phyloP scores from a whole-genome alignment of 495 filamentous ascomycete species.

The Talaromyces proteolyticus region DNA sequence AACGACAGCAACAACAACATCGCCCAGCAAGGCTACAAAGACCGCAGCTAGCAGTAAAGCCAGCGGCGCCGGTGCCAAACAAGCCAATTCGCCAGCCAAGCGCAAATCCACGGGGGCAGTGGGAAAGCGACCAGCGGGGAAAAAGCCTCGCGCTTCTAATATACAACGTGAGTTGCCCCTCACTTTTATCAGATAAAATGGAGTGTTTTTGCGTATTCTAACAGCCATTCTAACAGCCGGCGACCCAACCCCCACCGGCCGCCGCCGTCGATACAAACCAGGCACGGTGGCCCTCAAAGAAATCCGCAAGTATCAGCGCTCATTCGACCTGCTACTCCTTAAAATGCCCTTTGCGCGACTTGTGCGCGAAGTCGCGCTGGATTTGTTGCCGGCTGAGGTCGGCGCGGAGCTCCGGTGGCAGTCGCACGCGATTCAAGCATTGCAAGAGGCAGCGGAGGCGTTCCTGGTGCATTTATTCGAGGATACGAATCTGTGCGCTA shows the following conservation, averaged over 20 bases:
- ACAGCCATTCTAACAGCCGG: conserved; percentile 45
- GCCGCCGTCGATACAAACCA: conserved; percentile 69
- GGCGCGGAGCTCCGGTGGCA: conserved; percentile 77
- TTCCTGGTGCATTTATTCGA: conserved; percentile 94
- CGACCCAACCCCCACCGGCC: conserved; percentile 59
- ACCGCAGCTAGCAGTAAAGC: conserved; percentile 6
- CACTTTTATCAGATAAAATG: background rate
- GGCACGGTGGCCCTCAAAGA: conserved; percentile 82
- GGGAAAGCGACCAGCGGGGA: conserved; percentile 17
- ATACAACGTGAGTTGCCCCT: conserved; percentile 31
- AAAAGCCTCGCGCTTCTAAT: conserved; percentile 17
- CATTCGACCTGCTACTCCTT: conserved; percentile 70
- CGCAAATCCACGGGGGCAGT: conserved; percentile 4
- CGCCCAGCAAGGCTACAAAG: conserved; percentile 8
- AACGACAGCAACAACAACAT: conserved; percentile 4
- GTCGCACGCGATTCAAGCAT: conserved; percentile 79
- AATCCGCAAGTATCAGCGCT: conserved; percentile 78
- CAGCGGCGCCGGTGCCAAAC: no score
- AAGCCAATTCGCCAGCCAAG: conserved; percentile 1
- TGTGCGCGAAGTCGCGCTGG: conserved; percentile 80
- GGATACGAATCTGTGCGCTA: conserved; percentile 90
- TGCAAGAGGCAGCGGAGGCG: conserved; percentile 90
- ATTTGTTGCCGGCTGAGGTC: conserved; percentile 40
- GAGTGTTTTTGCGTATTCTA: background rate
- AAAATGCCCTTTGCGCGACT: conserved; percentile 86